These are phyloP conservation scores for Nicotiana tabacum DNA, from an alignment of 257 asterid species.

Conservation along the genomic window DNA sequence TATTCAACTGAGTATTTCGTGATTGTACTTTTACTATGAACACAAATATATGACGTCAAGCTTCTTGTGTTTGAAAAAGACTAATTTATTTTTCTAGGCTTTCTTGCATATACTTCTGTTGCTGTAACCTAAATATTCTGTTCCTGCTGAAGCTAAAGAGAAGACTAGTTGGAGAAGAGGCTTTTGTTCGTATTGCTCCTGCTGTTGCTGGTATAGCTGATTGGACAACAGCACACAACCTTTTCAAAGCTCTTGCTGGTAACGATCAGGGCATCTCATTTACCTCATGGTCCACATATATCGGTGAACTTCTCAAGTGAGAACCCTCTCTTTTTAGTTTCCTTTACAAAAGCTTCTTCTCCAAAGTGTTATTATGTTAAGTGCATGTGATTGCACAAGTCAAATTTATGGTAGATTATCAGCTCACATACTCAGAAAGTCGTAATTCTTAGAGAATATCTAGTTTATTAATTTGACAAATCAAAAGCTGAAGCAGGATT, in stretches of 20 bases:
- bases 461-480: neutral
- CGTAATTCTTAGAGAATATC: neutral
- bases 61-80: neutral
- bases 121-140: constrained; percentile 1
- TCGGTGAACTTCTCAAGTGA: constrained; percentile 84
- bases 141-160: constrained; percentile 39
- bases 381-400: neutral
- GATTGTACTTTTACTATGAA: neutral
- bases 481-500: neutral
- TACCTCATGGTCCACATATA: constrained; percentile 69
- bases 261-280: constrained; percentile 68
- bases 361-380: neutral
- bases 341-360: neutral
- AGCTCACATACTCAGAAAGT: neutral
- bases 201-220: constrained; percentile 96
- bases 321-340: constrained; percentile 22
- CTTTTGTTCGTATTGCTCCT: constrained; percentile 94
- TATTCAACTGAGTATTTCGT: neutral
- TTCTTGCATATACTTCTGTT: neutral
- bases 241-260: constrained; percentile 89
- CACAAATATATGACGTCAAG: neutral
- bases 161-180: constrained; percentile 82
- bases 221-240: constrained; percentile 79
- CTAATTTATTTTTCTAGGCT: neutral
- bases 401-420: neutral